phyloP scores from a whole-genome alignment of 805 yeast genomes.

The Millerozyma miso region DNA sequence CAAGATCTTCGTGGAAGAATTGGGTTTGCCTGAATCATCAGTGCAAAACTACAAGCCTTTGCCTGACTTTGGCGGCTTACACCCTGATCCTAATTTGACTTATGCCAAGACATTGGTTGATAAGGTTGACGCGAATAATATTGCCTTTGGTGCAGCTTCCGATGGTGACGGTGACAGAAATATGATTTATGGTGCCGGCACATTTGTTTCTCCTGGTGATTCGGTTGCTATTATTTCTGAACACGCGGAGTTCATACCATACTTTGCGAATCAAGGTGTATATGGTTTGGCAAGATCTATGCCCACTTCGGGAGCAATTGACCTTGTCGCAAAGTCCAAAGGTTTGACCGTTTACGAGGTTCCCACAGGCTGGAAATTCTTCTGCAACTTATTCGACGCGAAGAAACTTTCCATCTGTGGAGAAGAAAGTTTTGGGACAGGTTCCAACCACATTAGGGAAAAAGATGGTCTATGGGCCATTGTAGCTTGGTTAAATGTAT shows the following conservation, averaged over 20 bases:
- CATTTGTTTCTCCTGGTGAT: slow-evolving; percentile 98
- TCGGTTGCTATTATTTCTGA: slow-evolving; percentile 97
- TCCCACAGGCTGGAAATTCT: slow-evolving; percentile 99
- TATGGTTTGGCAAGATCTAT: slow-evolving; percentile 93
- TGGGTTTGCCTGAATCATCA: slow-evolving; percentile 66
- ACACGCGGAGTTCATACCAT: slow-evolving; percentile 86
- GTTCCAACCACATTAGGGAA: slow-evolving; percentile 95
- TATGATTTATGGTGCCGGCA: slow-evolving; percentile 93
- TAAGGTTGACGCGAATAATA: slow-evolving; percentile 73
- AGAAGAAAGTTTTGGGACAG: slow-evolving; percentile 97
- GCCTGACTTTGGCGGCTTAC: slow-evolving; percentile 95
- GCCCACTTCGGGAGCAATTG: slow-evolving; percentile 96
- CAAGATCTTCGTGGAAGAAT: slow-evolving; percentile 77
- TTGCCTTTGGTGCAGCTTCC: slow-evolving; percentile 97
- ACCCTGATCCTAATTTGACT: slow-evolving; percentile 96
- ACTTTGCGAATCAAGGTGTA: slow-evolving; percentile 79
- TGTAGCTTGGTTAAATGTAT: slow-evolving; percentile 92
- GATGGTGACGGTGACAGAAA: slow-evolving; percentile 98
- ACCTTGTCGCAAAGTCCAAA: slow-evolving; percentile 78
- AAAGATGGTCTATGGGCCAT: slow-evolving; percentile 98
- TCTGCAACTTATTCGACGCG: slow-evolving; percentile 92
- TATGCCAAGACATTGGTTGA: slow-evolving; percentile 86
- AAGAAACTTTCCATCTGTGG: slow-evolving; percentile 94
- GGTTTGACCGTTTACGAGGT: slow-evolving; percentile 83
- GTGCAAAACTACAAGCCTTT: slow-evolving; percentile 77